A percentile compares a stretch with the other conserved stretches of the same genome.
Evolutionary conservation across 2,329 filamentous ascomycete genomes (phyloP).

Genomic region (Ampelomyces quisqualis): DNA sequence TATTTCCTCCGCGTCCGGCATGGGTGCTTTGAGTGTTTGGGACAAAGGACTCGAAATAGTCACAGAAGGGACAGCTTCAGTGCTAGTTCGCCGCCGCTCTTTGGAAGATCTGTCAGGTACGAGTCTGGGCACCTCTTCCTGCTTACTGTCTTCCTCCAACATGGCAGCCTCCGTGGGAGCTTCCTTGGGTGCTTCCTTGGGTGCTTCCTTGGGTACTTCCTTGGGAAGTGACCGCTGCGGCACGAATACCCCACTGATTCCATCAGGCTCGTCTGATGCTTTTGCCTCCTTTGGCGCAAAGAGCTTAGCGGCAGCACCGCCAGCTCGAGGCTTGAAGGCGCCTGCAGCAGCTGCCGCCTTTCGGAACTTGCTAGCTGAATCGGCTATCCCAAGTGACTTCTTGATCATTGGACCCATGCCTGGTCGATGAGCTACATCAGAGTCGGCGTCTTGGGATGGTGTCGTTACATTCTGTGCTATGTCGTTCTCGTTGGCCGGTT

Average conservation of each 20-base stretch:
- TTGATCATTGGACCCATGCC: slow-evolving; percentile 91
- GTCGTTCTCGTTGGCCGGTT: slow-evolving; percentile 11
- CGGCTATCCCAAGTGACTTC: slow-evolving; percentile 69
- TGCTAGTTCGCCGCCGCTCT: slow-evolving; percentile 33
- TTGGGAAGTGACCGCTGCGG: slow-evolving; percentile 57
- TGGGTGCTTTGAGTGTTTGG: slow-evolving; percentile 17
- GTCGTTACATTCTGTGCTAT: slow-evolving; percentile 45
- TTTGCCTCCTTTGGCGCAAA: slow-evolving; percentile 57
- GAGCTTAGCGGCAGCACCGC: slow-evolving; percentile 80
- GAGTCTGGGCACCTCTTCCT: slow-evolving; percentile 23
- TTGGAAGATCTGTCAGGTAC: slow-evolving; percentile 32
- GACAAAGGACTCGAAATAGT: slow-evolving; percentile 39
- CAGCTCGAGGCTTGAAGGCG: slow-evolving; percentile 82
- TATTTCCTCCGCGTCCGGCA: slow-evolving; percentile 25
- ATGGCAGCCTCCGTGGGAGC: slow-evolving; percentile 22
- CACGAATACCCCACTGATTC: slow-evolving; percentile 84
- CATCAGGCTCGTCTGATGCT: slow-evolving; percentile 72
- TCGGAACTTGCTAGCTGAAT: slow-evolving; percentile 74
- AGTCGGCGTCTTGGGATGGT: slow-evolving; percentile 52
- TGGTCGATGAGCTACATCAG: slow-evolving; percentile 62
- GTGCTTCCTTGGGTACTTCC: slow-evolving; percentile 33
- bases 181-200: slow-evolving; percentile 35
- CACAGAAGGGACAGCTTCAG: slow-evolving; percentile 37
- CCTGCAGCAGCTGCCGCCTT: slow-evolving; percentile 70
- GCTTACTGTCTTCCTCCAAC: slow-evolving; percentile 30